Evolutionary conservation across 1,284 basidiomycete species (phyloP), one percentile per base, ranked within the genome.

Genomic region (Cryptococcus depauperatus): DNA sequence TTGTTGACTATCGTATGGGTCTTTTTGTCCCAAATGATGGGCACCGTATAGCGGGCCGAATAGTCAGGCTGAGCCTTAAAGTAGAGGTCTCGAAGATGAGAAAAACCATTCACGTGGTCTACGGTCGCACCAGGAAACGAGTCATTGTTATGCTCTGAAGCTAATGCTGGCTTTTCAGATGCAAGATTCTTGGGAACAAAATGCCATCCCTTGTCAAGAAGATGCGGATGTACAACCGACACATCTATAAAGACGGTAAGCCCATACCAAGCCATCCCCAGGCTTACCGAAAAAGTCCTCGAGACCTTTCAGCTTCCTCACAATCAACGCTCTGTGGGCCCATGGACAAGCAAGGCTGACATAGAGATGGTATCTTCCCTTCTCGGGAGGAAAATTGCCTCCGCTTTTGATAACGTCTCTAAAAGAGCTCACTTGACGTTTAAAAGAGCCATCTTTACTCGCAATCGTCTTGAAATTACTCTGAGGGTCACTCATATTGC

Each of bases 11-110:
- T 86, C 29, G 85, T 89, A 47, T 83, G 72, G 32, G 70, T 74
- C 71, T 95, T 86, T 74, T 83, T 93, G 74, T 97, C 95, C 88
- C 90, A 98, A 1, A 97, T 74, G 39, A 92, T 74, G n/a, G 93
- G 92, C 2, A 92, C 88, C 4, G 89, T 88, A 74, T 86, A 90
- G 41, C 83, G 81, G 44, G 62, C 64, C 22, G 34, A 23, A 46
- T 86, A 91, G 41, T 80, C 62, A 1, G 83, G 81, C 51, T 89
- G 74, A 0, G 80, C 85, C 48, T 77, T 80, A 52, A 84, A 72
- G 72, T 97, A 98, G 35, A 97, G 74, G 47, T 97, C 91, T 52
- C 80, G 82, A 59, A 97, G 66, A 66, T 93, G 82, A 47, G 79
- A 66, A 6, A 81, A 75, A 33, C 77, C 70, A 70, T 84, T 80